Conservation (phyloP, 148 eudicot species). For the Arctostaphylos glauca region DNA sequence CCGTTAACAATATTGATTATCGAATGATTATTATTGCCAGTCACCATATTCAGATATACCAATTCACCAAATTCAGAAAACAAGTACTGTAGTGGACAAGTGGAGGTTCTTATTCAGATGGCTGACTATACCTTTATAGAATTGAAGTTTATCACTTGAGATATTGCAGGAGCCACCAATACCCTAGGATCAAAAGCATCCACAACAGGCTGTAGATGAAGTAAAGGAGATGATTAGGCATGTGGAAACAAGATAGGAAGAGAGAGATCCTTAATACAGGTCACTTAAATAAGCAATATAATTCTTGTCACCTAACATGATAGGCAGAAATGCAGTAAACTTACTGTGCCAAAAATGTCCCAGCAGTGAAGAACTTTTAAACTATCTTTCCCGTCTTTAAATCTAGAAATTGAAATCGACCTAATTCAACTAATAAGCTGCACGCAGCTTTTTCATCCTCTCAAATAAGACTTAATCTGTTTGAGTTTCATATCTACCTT, state of each 20-base stretch:
- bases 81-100: not conserved
- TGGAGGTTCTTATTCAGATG: not conserved
- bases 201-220: conserved; percentile 80
- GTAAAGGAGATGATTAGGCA: not conserved
- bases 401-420: not conserved
- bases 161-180: conserved; percentile 85
- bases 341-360: not conserved
- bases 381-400: not conserved
- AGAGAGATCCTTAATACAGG: conserved; percentile 1
- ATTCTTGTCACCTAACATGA: not conserved
- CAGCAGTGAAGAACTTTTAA: not conserved
- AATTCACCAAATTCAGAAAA: not conserved
- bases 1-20: not conserved
- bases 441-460: not conserved
- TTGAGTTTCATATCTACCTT: not conserved
- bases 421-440: not conserved
- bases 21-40: not conserved
- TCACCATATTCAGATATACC: not conserved
- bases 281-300: not conserved
- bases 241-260: not conserved
- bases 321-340: not conserved
- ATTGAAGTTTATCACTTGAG: conserved; percentile 76
- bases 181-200: conserved; percentile 99
- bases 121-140: conserved; percentile 63
- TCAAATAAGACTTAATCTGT: not conserved